phyloP scores from a whole-genome alignment of 164 flowering plant genomes.

The Buxus sempervirens region DNA sequence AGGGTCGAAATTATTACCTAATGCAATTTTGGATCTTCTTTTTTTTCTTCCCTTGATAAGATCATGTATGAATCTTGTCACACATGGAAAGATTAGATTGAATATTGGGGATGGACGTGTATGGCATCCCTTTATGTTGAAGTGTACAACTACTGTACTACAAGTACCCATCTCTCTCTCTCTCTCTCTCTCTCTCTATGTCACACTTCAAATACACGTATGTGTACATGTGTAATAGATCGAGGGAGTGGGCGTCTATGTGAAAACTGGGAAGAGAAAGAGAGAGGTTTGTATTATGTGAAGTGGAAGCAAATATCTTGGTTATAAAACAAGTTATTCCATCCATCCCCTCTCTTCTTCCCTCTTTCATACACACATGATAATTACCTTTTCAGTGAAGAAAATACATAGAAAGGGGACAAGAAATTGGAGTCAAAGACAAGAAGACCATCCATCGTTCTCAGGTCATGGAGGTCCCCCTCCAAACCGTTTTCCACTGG shows the following conservation, averaged over 20 bases:
- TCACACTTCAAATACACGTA: too few species aligned
- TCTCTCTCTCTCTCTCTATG: too few species aligned
- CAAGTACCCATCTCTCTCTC: too few species aligned
- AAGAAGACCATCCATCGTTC: slow-evolving; percentile 43
- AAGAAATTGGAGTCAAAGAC: slow-evolving; percentile 42
- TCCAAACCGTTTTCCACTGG: slow-evolving; percentile 80
- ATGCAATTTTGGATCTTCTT: too few species aligned
- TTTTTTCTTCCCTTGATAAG: too few species aligned
- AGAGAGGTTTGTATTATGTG: slow-evolving; percentile 28
- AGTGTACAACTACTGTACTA: too few species aligned
- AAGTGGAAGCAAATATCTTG: slow-evolving; percentile 50
- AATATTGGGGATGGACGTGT: too few species aligned
- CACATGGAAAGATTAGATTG: slow-evolving; percentile 17
- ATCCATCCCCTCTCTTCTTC: neutral
- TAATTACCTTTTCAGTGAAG: slow-evolving; percentile 59
- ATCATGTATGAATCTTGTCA: neutral
- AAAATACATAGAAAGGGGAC: slow-evolving; percentile 30
- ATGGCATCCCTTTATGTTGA: too few species aligned
- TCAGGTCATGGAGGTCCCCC: slow-evolving; percentile 44
- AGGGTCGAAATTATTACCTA: too few species aligned
- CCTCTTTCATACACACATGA: slow-evolving; percentile 26
- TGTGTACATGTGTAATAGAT: too few species aligned
- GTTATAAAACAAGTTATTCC: neutral
- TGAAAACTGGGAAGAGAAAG: too few species aligned
- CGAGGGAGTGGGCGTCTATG: slow-evolving; percentile 6